Base-by-base conservation (phyloP, 2,329 filamentous ascomycete species). In the Venturiaceae sp. region DNA sequence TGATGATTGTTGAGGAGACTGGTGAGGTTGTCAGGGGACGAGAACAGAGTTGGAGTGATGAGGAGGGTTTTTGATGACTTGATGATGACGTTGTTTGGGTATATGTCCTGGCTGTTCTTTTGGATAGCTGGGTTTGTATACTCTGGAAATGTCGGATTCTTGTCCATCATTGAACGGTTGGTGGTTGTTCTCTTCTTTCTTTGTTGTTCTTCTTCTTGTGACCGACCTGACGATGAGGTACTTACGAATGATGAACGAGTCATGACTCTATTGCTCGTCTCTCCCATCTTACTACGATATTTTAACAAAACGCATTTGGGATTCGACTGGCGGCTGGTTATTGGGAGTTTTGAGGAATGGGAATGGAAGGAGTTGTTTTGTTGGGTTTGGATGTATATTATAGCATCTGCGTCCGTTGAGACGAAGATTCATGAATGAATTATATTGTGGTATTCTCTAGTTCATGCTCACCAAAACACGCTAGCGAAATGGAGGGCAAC, bases 41-140 rank as follows among this genome's bases (percentile, higher is more conserved):
- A 58, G 79, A 81, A 58, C 75, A 70, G 37, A 77, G 75, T 55
- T 82, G 79, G 80, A 79, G 78, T 5, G 77, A 81, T 62, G 78
- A 81, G 30, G 55, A 57, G 30, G 55, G 39, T 8, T 57, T 57
- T 21, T 57, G 44, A 26, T 16, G 23, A 1, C 1, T 34, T 16
- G 44, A 30, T 16, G 44, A 47, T 6, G 41, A 28, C 23, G 21
- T 4, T 46, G 3, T 30, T 7, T 8, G 44, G 44, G 44, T 50
- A 23, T 50, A 30, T 30, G 14, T 50, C 30, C 44, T 30, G 44
- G 44, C 44, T 50, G 9, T 50, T 50, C 44, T 11, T 30, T 30
- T 50, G 44, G 23, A 30, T 30, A 30, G 44, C 44, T 50, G 5
- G 44, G 19, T 30, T 7, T 30, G 26, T 30, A 30, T 30, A 30